Evolutionary conservation across 2,329 filamentous ascomycete genomes (phyloP), one percentile per base, ranked within the genome.

Genomic region (Fusarium robinianum): DNA sequence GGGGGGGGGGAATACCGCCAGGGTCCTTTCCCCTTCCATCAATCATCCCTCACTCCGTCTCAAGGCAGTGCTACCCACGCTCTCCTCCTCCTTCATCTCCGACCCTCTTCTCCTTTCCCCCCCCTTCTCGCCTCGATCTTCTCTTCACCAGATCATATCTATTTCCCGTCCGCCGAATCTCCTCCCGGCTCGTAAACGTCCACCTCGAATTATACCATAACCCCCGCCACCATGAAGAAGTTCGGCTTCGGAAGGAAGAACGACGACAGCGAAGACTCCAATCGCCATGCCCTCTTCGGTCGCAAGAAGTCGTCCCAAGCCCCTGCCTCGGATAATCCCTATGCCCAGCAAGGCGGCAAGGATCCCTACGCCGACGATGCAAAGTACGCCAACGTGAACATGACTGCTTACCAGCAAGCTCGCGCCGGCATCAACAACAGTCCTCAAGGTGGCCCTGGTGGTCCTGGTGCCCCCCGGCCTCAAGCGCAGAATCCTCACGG

Each of bases 181-280:
- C 21, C 22, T 31, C 9, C 32, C 36, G 37, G 17, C 17, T 46
- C 10, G 12, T 33, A 26, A 45, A 27, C 27, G 30, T 24, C 11
- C 8, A 32, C 31, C 26, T 37, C 22, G 18, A 15, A 40, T n/a
- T 21, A 24, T 18, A 26, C 21, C 25, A 4, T n/a, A 37, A 26
- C 26, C 18, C 19, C 36, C 14, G 24, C 35, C 18, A 41, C 49
- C 50, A 84, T 84, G 81, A 79, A 76, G 70, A 81, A 79, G 58
- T 81, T 84, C 56, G 76, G 77, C 34, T 76, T 82, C 53, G 72
- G 78, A 52, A 81, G 77, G 68, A 83, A 80, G 62, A 66, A 64
- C 34, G 72, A 75, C 39, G 77, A 77, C 38, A 67, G 64, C 55
- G 77, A 77, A 46, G 72, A 78, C 30, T 62, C 68, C 41, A 75